A percentile compares a stretch with the other conserved stretches of the same genome.
These are phyloP conservation scores for Atractiella rhizophila DNA, from an alignment of 768 basidiomycete species.

Conservation along the genomic window DNA sequence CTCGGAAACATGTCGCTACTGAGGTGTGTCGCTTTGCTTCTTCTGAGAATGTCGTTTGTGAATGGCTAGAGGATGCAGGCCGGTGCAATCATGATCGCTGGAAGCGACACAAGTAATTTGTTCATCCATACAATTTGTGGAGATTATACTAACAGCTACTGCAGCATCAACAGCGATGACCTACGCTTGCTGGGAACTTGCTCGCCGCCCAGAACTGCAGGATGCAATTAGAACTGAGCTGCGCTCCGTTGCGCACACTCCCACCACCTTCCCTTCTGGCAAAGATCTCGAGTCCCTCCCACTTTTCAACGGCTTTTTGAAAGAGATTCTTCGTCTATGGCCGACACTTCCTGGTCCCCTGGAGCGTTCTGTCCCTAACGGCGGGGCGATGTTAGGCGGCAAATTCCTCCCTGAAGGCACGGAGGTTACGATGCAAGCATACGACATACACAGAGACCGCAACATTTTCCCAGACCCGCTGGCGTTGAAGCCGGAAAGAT, in stretches of 20 bases:
- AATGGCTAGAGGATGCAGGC: too few relatives aligned
- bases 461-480: neutral
- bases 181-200: neutral
- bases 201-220: neutral
- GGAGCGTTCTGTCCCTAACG: neutral
- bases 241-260: neutral
- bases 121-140: neutral
- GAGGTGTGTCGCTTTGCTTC: neutral
- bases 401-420: neutral
- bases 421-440: conserved; percentile 1
- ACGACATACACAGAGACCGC: neutral
- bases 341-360: neutral
- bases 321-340: neutral
- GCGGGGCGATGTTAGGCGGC: neutral
- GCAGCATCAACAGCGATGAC: neutral
- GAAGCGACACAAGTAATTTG: neutral
- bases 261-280: neutral
- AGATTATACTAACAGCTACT: neutral
- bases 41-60: too few relatives aligned
- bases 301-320: neutral
- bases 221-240: neutral
- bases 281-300: neutral
- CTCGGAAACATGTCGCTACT: neutral
- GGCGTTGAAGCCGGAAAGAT: neutral
- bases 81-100: neutral